Evolutionary conservation across 1,139 yeast species (phyloP).

Genomic region (Hyphopichia khmerensis): DNA sequence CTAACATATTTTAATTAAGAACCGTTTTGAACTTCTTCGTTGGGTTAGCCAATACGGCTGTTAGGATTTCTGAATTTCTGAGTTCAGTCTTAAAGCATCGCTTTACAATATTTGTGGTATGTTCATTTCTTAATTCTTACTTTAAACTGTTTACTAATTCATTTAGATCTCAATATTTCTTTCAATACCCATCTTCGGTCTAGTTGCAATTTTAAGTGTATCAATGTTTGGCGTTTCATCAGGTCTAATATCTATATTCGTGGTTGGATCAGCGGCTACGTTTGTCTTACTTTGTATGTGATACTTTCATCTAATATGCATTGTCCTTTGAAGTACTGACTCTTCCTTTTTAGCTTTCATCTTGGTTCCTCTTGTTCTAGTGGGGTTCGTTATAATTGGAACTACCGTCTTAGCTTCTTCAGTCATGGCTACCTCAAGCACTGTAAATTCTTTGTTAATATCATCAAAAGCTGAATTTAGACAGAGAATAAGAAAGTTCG

Average conservation of each 20-base stretch:
- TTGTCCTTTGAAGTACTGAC: background rate
- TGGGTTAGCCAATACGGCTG: background rate
- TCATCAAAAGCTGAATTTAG: conserved; percentile 1
- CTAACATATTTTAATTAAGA: background rate
- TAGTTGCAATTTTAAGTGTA: background rate
- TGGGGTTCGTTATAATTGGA: conserved; percentile 1
- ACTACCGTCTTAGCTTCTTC: conserved; percentile 1
- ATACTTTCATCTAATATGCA: background rate
- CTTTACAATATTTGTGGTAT: background rate
- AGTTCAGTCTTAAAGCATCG: background rate
- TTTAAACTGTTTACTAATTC: background rate
- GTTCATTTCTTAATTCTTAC: background rate
- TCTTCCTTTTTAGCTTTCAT: background rate
- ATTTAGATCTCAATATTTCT: background rate
- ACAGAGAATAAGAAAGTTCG: conserved; percentile 4
- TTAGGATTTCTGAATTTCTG: background rate
- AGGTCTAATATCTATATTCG: background rate
- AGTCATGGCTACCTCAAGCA: conserved; percentile 3
- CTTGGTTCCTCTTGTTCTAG: background rate
- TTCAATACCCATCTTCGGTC: background rate
- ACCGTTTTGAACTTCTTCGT: background rate
- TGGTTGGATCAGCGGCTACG: background rate
- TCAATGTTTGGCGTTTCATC: conserved; percentile 1
- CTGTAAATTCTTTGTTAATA: background rate
- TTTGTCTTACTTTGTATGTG: background rate